Conservation (phyloP, 305 asterid species). For the Rubia peregrina region DNA sequence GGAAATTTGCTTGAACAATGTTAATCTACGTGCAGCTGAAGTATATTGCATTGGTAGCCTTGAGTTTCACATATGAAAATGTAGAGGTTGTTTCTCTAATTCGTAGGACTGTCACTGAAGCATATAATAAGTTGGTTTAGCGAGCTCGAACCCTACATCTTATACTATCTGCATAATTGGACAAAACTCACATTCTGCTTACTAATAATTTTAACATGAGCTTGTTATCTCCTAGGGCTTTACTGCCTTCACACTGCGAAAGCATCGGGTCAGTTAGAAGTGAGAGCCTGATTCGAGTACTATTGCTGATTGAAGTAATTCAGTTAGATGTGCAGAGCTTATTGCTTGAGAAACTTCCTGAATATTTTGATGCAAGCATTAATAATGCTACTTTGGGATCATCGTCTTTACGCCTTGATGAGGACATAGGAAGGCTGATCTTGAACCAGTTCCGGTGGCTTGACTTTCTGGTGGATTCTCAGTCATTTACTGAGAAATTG, state of each 20-base stretch:
- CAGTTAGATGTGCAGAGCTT: slow-evolving; percentile 59
- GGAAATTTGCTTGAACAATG: background rate
- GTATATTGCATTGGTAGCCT: background rate
- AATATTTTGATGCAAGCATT: slow-evolving; percentile 52
- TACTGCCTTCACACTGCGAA: slow-evolving; percentile 64
- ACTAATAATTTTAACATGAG: slow-evolving; percentile 12
- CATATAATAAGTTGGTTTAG: background rate
- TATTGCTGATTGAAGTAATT: slow-evolving; percentile 55
- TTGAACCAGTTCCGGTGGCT: slow-evolving; percentile 82
- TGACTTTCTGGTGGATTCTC: slow-evolving; percentile 70
- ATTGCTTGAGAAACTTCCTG: slow-evolving; percentile 85
- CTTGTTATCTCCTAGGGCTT: slow-evolving; percentile 35
- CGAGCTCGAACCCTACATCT: background rate
- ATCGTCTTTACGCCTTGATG: slow-evolving; percentile 42
- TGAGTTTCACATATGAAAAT: background rate
- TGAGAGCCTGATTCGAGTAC: slow-evolving; percentile 53
- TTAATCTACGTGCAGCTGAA: background rate
- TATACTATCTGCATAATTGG: background rate
- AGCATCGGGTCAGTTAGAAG: slow-evolving; percentile 42
- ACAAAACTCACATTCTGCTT: background rate
- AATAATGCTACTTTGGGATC: slow-evolving; percentile 26
- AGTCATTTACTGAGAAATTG: slow-evolving; percentile 60
- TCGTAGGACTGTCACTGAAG: background rate
- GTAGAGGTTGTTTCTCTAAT: background rate
- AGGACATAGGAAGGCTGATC: slow-evolving; percentile 68